Base-by-base conservation (phyloP, 2,329 filamentous ascomycete species). In the Peltaster fructicola region DNA sequence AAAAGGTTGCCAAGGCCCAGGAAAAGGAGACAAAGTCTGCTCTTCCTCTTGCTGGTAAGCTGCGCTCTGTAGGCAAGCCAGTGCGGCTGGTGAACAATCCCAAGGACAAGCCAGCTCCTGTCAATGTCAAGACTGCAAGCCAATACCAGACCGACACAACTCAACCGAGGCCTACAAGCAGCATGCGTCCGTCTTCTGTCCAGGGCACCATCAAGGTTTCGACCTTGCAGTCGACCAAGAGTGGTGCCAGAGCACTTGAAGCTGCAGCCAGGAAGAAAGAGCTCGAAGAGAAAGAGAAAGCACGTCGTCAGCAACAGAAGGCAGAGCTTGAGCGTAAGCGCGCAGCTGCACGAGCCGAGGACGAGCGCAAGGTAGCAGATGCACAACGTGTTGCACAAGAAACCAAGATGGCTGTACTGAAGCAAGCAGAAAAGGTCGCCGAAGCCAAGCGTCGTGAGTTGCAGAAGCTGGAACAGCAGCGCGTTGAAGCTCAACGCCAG, bases 191-290 rank as follows among this genome's bases (percentile, higher is more conserved):
- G 33, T 53, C 64, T 3, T 69, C 73, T 4, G 51, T 77, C 10
- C 69, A 77, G 25, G 57, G 56, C 1, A 43, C 34, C 22, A 28
- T 34, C 7, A 31, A 40, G 17, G 43, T 32, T 23, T 41, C 32
- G 16, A 44, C 34, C n/a, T 38, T 53, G 25, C 65, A 72, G 0
- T 23, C 24, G 11, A 79, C 76, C 21, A 48, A 43, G 22, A 36
- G 43, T 11, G 39, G 46, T 6, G 39, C 50, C 8, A 41, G 39
- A 45, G 74, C 77, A 2, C 56, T 84, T 12, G 70, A 84, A 26
- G 61, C 76, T 23, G 79, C 75, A 3, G 76, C 79, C 18, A 74
- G 72, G 43, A 84, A 82, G 50, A 85, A 76, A 45, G 81, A 91
- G 47, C 74, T 68, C 45, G 82, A 91, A 39, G 80, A 90, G 44